Conservation (phyloP, 805 yeast genomes). For the Zygotorulaspora florentina region DNA sequence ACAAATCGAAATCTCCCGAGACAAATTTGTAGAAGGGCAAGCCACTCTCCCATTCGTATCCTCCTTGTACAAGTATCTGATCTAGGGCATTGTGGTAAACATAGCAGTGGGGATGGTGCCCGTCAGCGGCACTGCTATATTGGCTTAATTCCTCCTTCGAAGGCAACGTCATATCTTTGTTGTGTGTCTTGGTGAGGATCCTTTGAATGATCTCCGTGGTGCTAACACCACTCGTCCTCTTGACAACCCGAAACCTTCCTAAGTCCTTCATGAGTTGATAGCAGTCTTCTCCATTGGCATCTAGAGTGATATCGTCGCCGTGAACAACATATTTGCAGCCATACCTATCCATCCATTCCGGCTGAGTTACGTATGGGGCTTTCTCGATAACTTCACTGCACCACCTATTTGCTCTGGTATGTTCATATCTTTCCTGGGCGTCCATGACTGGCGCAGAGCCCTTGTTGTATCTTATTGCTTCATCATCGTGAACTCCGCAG, state of each 20-base stretch:
- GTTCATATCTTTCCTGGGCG: conserved; percentile 70
- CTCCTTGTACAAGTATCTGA: conserved; percentile 28
- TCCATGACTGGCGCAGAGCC: conserved; percentile 96
- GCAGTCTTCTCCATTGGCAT: conserved; percentile 92
- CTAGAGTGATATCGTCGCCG: conserved; percentile 97
- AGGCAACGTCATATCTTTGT: conserved; percentile 6
- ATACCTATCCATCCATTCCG: conserved; percentile 66
- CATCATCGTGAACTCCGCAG: conserved; percentile 86
- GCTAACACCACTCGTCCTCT: conserved; percentile 88
- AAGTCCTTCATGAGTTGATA: conserved; percentile 76
- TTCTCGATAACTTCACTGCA: conserved; percentile 59
- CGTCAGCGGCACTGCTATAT: conserved; percentile 65
- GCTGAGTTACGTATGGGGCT: conserved; percentile 91
- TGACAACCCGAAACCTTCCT: conserved; percentile 87
- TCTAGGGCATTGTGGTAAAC: conserved; percentile 48
- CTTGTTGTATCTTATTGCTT: conserved; percentile 74
- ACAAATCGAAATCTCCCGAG: conserved; percentile 86
- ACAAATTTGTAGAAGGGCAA: conserved; percentile 25
- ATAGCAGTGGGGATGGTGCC: conserved; percentile 47
- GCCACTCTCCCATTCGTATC: conserved; percentile 4
- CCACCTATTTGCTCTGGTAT: conserved; percentile 92
- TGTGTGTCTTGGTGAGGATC: conserved; percentile 46
- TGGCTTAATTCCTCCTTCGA: conserved; percentile 28
- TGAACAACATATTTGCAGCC: conserved; percentile 91
- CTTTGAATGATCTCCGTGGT: conserved; percentile 94